Evolutionary conservation across 305 asterid species (phyloP).

Genomic region (Coffea humblotiana): DNA sequence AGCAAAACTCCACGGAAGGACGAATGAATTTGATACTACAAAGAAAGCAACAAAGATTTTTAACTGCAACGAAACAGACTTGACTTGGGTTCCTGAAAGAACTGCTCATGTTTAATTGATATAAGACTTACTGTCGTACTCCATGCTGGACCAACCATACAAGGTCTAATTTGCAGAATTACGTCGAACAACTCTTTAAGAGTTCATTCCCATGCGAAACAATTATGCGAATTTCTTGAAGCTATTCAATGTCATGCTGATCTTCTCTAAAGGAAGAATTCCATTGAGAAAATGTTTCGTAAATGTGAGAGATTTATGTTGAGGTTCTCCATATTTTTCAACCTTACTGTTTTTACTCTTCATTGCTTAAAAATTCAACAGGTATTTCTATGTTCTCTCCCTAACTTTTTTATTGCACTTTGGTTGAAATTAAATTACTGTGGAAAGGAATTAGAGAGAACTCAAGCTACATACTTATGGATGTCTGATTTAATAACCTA

Average conservation of each 20-base stretch:
- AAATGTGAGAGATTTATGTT: not conserved
- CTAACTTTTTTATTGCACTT: not conserved
- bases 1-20: not conserved
- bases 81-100: not conserved
- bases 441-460: not conserved
- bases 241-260: not conserved
- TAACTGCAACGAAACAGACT: not conserved
- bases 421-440: not conserved
- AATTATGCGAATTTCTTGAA: not conserved
- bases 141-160: not conserved
- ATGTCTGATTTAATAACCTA: not conserved
- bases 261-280: not conserved
- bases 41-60: not conserved
- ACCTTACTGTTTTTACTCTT: too few relatives aligned
- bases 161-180: too few relatives aligned
- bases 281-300: not conserved
- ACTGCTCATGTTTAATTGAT: not conserved
- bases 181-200: too few relatives aligned
- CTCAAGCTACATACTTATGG: not conserved
- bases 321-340: not conserved
- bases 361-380: not conserved
- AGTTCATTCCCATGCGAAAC: not conserved
- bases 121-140: not conserved
- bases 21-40: not conserved
- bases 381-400: not conserved